These are phyloP conservation scores for Populus tomentosa DNA, from an alignment of 441 rosid genomes.

Conservation along the genomic window DNA sequence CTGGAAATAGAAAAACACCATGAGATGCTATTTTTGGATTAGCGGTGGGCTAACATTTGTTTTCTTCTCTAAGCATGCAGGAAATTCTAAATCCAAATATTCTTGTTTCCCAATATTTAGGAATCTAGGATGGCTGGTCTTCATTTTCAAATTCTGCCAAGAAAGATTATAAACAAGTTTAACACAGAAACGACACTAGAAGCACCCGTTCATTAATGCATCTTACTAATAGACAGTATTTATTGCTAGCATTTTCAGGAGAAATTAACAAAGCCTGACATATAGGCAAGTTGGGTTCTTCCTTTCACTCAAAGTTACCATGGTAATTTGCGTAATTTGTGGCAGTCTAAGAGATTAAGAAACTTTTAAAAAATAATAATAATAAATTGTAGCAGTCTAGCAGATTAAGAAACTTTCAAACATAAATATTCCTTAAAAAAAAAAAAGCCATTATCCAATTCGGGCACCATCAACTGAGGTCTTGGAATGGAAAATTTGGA, in stretches of 20 bases:
- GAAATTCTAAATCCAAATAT: conserved; percentile 48
- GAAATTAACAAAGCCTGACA: not conserved
- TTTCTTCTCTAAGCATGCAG: conserved; percentile 69
- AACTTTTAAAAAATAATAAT: too few species aligned
- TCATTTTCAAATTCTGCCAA: conserved; percentile 91
- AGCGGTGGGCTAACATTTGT: conserved; percentile 23
- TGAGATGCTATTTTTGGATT: conserved; percentile 32
- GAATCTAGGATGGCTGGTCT: conserved; percentile 81
- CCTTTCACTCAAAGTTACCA: not conserved
- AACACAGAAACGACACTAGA: not conserved
- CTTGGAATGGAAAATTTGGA: not conserved
- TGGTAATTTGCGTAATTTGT: too few species aligned
- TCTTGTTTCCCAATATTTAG: conserved; percentile 53
- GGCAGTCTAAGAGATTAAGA: too few species aligned
- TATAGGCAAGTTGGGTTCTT: not conserved
- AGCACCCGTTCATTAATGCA: not conserved
- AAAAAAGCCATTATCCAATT: not conserved
- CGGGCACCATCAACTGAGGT: not conserved
- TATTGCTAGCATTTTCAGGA: not conserved
- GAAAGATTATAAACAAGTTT: conserved; percentile 14
- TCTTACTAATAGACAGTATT: not conserved
- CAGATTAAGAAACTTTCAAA: too few species aligned
- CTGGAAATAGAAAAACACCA: conserved; percentile 68
- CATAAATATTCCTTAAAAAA: too few species aligned
- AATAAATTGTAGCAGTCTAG: too few species aligned